phyloP scores from a whole-genome alignment of 345 rosid genomes.

The Brassica nigra region DNA sequence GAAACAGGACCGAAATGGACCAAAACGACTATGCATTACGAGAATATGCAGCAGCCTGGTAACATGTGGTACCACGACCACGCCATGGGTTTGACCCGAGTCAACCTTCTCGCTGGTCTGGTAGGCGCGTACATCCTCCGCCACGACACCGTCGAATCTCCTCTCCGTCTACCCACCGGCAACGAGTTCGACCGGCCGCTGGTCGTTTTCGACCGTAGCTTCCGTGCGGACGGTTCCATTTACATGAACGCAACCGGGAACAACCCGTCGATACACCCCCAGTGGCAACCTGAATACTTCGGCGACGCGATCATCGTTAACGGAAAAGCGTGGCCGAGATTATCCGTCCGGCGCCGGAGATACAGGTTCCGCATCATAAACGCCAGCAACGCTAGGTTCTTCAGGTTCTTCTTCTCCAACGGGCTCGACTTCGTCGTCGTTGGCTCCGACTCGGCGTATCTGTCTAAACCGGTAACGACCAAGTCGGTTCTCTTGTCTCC shows the following conservation, averaged over 20 bases:
- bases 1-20: constrained; percentile 77
- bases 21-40: constrained; percentile 54
- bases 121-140: constrained; percentile 75
- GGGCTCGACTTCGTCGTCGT: constrained; percentile 64
- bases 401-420: constrained; percentile 66
- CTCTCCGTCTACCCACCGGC: constrained; percentile 58
- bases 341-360: constrained; percentile 75
- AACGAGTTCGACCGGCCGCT: constrained; percentile 64
- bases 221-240: constrained; percentile 62
- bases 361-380: constrained; percentile 90
- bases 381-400: constrained; percentile 87
- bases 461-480: constrained; percentile 48
- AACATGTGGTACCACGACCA: constrained; percentile 97
- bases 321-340: constrained; percentile 86
- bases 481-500: constrained; percentile 66
- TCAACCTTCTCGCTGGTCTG: constrained; percentile 84
- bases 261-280: constrained; percentile 86
- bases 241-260: constrained; percentile 88
- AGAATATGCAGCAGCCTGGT: constrained; percentile 82
- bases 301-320: constrained; percentile 82
- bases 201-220: constrained; percentile 76
- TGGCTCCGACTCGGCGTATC: constrained; percentile 68
- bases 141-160: constrained; percentile 55
- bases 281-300: constrained; percentile 96
- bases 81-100: constrained; percentile 87